Evolutionary conservation across 2,329 filamentous ascomycete species (phyloP).

Genomic region (Gnomoniopsis sp.): DNA sequence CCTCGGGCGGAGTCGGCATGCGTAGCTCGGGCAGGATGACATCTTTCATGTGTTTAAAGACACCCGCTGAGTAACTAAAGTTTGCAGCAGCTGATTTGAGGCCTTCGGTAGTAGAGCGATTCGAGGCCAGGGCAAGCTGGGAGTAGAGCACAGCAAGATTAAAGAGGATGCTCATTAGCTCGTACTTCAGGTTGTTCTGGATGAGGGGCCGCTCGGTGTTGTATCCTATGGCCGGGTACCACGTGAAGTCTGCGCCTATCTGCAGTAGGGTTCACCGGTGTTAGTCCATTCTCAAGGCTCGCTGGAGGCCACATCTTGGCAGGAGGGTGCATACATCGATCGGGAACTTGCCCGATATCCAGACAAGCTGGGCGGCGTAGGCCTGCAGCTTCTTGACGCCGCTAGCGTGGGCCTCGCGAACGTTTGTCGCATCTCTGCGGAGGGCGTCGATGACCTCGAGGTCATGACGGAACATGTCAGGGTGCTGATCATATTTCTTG

Average conservation of each 20-base stretch:
- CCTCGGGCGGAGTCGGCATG: conserved; percentile 78
- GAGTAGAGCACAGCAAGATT: conserved; percentile 93
- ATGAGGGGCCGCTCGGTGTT: conserved; percentile 71
- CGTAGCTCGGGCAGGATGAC: conserved; percentile 79
- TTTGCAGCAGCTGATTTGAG: conserved; percentile 87
- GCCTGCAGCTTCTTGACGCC: conserved; percentile 84
- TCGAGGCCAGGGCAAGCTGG: conserved; percentile 79
- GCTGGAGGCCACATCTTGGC: conserved; percentile 8
- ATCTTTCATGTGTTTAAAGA: conserved; percentile 73
- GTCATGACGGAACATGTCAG: conserved; percentile 92
- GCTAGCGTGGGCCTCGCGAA: conserved; percentile 81
- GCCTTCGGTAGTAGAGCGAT: conserved; percentile 74
- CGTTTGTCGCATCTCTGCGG: conserved; percentile 81
- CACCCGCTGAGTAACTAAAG: conserved; percentile 82
- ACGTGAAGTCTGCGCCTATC: conserved; percentile 93
- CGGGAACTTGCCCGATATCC: conserved; percentile 93
- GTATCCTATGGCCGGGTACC: conserved; percentile 92
- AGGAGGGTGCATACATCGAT: conserved; percentile 65
- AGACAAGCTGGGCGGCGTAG: conserved; percentile 89
- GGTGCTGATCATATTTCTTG: conserved; percentile 97
- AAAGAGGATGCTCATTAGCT: conserved; percentile 88
- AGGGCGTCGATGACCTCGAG: conserved; percentile 78
- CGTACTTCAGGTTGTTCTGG: conserved; percentile 69
- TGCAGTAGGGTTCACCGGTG: conserved; percentile 32
- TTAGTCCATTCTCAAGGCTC: neutral